A percentile compares a stretch with the other conserved stretches of the same genome.
These are phyloP conservation scores for Jamesozyma gamospora DNA, from an alignment of 805 yeast genomes.

Conservation along the genomic window DNA sequence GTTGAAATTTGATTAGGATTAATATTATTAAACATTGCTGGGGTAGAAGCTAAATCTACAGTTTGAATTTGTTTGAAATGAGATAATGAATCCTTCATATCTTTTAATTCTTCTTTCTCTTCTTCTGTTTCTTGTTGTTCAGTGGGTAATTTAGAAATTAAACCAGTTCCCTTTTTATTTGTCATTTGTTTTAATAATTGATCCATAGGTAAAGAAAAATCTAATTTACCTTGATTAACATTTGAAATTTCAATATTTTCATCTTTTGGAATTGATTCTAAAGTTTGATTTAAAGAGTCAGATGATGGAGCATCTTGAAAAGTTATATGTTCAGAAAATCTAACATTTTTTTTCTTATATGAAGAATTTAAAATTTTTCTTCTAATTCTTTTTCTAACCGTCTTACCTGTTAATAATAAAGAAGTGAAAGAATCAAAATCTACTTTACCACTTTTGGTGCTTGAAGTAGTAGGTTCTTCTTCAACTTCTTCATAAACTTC, in stretches of 20 bases:
- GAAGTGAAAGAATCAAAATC: conserved; percentile 83
- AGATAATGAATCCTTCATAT: conserved; percentile 64
- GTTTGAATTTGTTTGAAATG: conserved; percentile 63
- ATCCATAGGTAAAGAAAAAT: conserved; percentile 67
- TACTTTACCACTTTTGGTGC: conserved; percentile 31
- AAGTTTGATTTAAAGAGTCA: background rate
- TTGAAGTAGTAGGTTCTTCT: conserved; percentile 13
- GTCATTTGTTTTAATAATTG: conserved; percentile 46
- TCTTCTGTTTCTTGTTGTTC: conserved; percentile 40
- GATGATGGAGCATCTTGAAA: conserved; percentile 23
- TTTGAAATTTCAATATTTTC: conserved; percentile 10
- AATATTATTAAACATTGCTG: background rate
- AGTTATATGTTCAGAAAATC: conserved; percentile 59
- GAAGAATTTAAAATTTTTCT: conserved; percentile 25
- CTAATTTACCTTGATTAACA: conserved; percentile 31
- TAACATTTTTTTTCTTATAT: conserved; percentile 49
- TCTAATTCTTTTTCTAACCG: conserved; percentile 38
- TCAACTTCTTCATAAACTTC: conserved; percentile 37
- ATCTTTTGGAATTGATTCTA: background rate
- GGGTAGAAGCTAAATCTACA: conserved; percentile 44
- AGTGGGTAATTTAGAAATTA: conserved; percentile 25
- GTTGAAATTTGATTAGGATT: background rate
- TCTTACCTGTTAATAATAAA: conserved; percentile 70
- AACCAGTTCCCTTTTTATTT: conserved; percentile 16
- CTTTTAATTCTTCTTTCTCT: conserved; percentile 61